Base-by-base conservation (phyloP, 371 early-diverging fungal genomes). In the Entomophthora muscae region DNA sequence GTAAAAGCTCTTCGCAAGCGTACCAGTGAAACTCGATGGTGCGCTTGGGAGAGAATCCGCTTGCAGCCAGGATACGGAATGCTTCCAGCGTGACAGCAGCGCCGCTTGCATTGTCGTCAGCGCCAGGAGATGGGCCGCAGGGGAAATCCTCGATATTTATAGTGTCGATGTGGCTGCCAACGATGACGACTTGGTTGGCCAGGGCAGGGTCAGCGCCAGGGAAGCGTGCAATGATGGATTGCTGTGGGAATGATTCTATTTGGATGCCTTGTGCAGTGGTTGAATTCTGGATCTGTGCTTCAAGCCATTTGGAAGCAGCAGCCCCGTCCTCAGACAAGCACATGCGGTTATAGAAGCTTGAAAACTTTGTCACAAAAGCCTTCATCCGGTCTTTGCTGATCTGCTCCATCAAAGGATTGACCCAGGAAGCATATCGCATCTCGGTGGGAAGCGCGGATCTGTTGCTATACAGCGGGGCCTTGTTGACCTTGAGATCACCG, bases 21-120 rank as follows among this genome's bases (percentile, higher is more conserved):
- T 90, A 95, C 90, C 90, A 97, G 72, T 94, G 95, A 79, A 95
- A 93, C 69, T 95, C 95, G 32, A 97, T 85, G n/a, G 93, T 81
- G 61, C 88, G 76, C 52, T 76, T 69, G 21, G 93, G 95, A 26
- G 72, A 74, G 71, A 92, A 89, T 0, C 80, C 82, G 53, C 74
- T 77, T 5, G 73, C 64, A 31, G 91, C 75, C 3, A 93, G 70
- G 32, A 72, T 78, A 30, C 89, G 80, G 79, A 90, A 84, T 27
- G 91, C 82, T 71, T 95, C 94, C 51, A 90, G 88, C 0, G 93
- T 89, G 1, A 83, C 82, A 1, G 83, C 82, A 0, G 88, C 85
- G 13, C 97, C 97, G 61, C 85, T 83, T 31, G 90, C 94, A 75
- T 91, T 88, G 66, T 93, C 93, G 74, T 91, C 83, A 27, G 82